phyloP scores from a whole-genome alignment of 2,329 filamentous ascomycete species.

The Diaporthe vexans region DNA sequence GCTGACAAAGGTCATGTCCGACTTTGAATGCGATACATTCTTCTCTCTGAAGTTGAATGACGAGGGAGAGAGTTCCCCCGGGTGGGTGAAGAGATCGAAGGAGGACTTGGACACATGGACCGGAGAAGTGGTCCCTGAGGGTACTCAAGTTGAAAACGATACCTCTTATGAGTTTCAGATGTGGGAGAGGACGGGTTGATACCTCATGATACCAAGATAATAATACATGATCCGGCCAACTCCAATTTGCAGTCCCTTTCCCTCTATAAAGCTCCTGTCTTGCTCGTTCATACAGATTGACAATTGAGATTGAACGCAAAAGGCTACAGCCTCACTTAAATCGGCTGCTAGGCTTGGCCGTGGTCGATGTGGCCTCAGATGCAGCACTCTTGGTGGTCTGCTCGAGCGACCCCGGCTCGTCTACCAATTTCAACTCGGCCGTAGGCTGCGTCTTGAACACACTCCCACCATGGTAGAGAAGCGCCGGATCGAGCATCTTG shows the following conservation, averaged over 20 bases:
- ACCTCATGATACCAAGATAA: slow-evolving; percentile 1
- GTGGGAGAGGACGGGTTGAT: slow-evolving; percentile 70
- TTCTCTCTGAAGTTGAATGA: slow-evolving; percentile 73
- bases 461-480: slow-evolving; percentile 50
- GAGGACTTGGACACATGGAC: slow-evolving; percentile 73
- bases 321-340: slow-evolving; percentile 11
- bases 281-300: neutral
- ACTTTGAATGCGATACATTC: slow-evolving; percentile 83
- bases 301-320: no score
- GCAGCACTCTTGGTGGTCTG: slow-evolving; percentile 48
- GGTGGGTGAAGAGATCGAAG: slow-evolving; percentile 68
- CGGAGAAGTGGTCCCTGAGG: slow-evolving; percentile 73
- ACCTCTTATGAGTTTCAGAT: slow-evolving; percentile 80
- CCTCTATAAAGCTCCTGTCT: neutral
- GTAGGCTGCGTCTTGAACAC: slow-evolving; percentile 60
- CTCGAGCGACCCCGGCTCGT: slow-evolving; percentile 55
- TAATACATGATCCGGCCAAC: slow-evolving; percentile 29
- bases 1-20: slow-evolving; percentile 76
- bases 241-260: slow-evolving; percentile 30
- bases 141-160: slow-evolving; percentile 72
- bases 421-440: slow-evolving; percentile 55
- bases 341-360: slow-evolving; percentile 43
- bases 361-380: slow-evolving; percentile 29
- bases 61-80: slow-evolving; percentile 48
- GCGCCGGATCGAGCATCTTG: slow-evolving; percentile 60